phyloP scores from a whole-genome alignment of 345 rosid genomes.

The Moricandia moricandioides region DNA sequence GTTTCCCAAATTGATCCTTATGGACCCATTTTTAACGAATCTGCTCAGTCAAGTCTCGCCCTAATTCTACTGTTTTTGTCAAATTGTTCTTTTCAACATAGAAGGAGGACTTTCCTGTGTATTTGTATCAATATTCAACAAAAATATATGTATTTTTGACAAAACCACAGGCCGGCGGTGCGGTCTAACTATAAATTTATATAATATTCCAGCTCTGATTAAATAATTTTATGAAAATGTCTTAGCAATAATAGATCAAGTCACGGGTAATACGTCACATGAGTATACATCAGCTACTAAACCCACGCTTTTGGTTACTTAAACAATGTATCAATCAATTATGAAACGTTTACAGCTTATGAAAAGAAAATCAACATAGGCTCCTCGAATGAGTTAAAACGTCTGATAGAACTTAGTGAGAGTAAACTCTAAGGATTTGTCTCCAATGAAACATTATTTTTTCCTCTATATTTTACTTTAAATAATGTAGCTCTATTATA shows the following conservation, averaged over 20 bases:
- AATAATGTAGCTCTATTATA: too few relatives aligned
- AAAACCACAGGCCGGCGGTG: conserved; percentile 7
- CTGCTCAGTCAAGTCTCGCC: conserved; percentile 25
- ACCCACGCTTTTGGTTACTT: not conserved
- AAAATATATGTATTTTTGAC: conserved; percentile 5
- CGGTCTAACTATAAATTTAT: conserved; percentile 13
- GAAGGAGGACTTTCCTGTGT: not conserved
- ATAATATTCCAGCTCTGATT: not conserved
- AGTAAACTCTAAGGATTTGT: not conserved
- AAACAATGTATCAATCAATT: not conserved
- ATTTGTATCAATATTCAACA: not conserved
- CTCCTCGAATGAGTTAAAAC: not conserved
- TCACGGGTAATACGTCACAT: not conserved
- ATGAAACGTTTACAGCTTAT: not conserved
- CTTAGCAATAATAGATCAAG: not conserved
- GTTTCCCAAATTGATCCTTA: conserved; percentile 5
- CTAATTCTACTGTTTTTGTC: not conserved
- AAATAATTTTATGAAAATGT: not conserved
- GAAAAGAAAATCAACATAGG: not conserved
- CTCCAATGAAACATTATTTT: too few relatives aligned
- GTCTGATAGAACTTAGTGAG: not conserved
- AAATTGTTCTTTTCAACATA: not conserved
- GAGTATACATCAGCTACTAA: not conserved
- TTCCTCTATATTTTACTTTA: too few relatives aligned
- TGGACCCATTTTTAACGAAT: conserved; percentile 10